Evolutionary conservation across 2,329 filamentous ascomycete genomes (phyloP).

Genomic region (Sarocladium brachiariae): DNA sequence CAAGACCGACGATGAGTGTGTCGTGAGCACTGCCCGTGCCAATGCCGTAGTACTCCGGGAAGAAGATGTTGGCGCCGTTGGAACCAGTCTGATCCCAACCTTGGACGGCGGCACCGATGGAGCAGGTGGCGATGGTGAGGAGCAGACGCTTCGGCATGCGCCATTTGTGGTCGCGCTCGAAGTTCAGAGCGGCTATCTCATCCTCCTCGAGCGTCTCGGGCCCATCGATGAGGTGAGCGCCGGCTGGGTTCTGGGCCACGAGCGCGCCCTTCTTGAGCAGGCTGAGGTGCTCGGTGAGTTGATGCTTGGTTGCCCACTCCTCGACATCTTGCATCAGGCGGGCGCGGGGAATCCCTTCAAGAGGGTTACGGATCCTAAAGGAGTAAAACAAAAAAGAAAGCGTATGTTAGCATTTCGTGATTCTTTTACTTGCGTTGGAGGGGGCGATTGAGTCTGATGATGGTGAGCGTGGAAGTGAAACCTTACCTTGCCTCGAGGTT

Average conservation of each 20-base stretch:
- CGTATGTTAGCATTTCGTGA: background rate
- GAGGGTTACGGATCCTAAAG: constrained; percentile 40
- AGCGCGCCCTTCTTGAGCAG: constrained; percentile 51
- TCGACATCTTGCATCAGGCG: constrained; percentile 53
- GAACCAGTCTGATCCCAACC: constrained; percentile 57
- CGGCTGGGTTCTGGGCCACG: constrained; percentile 51
- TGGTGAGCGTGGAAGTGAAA: background rate
- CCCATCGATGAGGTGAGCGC: constrained; percentile 47
- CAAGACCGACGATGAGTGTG: constrained; percentile 51
- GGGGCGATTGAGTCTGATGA: background rate
- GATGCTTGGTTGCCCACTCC: constrained; percentile 49
- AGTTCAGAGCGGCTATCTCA: constrained; percentile 50
- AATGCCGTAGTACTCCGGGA: constrained; percentile 39
- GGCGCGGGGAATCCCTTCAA: constrained; percentile 41
- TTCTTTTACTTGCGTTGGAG: background rate
- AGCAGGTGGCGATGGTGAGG: constrained; percentile 60
- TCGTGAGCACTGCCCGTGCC: constrained; percentile 24
- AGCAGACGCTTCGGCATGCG: constrained; percentile 54
- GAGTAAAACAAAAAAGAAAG: too few species aligned
- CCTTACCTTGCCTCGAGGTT: constrained; percentile 35
- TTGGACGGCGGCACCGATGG: constrained; percentile 60
- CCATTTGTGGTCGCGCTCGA: constrained; percentile 61
- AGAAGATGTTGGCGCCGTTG: constrained; percentile 57
- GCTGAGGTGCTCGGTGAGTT: constrained; percentile 45
- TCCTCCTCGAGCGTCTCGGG: constrained; percentile 48